Evolutionary conservation across 108 stramenopile genomes (phyloP).

Genomic region (Nannochloropsis salina): DNA sequence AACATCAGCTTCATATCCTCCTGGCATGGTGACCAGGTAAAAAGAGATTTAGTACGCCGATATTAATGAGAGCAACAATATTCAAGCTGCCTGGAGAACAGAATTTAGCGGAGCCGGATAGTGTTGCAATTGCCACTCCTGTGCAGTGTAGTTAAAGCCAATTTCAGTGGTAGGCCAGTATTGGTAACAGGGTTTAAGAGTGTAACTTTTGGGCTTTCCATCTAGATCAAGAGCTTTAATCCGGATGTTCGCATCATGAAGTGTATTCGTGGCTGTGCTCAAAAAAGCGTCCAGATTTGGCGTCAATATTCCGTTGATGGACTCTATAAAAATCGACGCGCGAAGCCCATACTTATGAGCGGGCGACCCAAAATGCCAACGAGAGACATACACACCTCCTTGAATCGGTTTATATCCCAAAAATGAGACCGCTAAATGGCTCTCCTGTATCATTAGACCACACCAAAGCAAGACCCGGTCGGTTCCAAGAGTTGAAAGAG

Average conservation of each 20-base stretch:
- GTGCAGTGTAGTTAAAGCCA: background rate
- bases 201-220: background rate
- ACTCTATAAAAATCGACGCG: slow-evolving; percentile 38
- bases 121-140: background rate
- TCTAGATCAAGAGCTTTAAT: background rate
- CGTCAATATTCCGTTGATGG: slow-evolving; percentile 40
- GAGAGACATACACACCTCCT: slow-evolving; percentile 43
- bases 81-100: background rate
- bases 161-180: slow-evolving; percentile 4
- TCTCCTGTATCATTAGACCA: slow-evolving; percentile 49
- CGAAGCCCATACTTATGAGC: slow-evolving; percentile 49
- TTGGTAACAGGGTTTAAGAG: background rate
- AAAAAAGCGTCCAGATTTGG: slow-evolving; percentile 51
- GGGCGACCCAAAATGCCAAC: slow-evolving; percentile 52
- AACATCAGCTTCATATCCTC: too few species aligned
- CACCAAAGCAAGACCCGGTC: slow-evolving; percentile 50
- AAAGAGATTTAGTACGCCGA: too few species aligned
- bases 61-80: background rate
- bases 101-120: background rate
- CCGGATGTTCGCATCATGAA: slow-evolving; percentile 29
- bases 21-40: too few species aligned
- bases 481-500: slow-evolving; percentile 41
- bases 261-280: slow-evolving; percentile 24
- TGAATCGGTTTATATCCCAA: slow-evolving; percentile 38
- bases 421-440: slow-evolving; percentile 42